Evolutionary conservation across 495 filamentous ascomycete genomes (phyloP).

Genomic region (Penicillium soppii): DNA sequence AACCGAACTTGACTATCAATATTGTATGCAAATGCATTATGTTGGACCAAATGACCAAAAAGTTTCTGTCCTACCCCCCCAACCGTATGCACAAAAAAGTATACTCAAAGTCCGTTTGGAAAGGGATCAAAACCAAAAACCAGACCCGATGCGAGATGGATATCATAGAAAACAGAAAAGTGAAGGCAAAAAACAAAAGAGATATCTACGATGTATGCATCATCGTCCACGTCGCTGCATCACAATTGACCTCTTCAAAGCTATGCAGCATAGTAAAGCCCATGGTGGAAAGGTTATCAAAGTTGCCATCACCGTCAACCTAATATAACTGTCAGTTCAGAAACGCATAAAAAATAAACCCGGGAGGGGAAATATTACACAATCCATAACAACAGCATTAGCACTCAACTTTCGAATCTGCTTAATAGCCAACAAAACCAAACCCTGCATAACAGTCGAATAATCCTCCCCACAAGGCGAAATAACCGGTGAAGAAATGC

Average conservation of each 20-base stretch:
- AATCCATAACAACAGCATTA: conserved; percentile 69
- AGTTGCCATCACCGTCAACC: conserved; percentile 70
- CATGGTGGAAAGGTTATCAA: conserved; percentile 70
- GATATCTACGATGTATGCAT: conserved; percentile 37
- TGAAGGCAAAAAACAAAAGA: conserved; percentile 5
- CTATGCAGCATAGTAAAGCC: conserved; percentile 73
- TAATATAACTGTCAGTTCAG: conserved; percentile 32
- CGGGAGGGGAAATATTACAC: conserved; percentile 50
- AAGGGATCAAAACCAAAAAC: conserved; percentile 1
- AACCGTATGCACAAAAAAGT: not conserved
- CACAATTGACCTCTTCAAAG: conserved; percentile 79
- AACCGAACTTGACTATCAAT: no score
- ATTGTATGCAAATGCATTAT: no score
- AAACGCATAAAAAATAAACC: not conserved
- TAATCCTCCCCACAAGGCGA: conserved; percentile 67
- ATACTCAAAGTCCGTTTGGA: no score
- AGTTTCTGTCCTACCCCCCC: no score
- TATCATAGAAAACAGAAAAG: conserved; percentile 25
- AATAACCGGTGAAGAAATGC: conserved; percentile 79
- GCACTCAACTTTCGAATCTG: conserved; percentile 78
- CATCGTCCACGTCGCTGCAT: conserved; percentile 67
- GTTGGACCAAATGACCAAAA: no score
- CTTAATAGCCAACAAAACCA: conserved; percentile 77
- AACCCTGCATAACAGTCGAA: conserved; percentile 71
- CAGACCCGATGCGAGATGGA: conserved; percentile 27